Evolutionary conservation across 225 moss, liverwort and hornwort genomes (phyloP).

Genomic region (Pseudisothecium myosuroides): DNA sequence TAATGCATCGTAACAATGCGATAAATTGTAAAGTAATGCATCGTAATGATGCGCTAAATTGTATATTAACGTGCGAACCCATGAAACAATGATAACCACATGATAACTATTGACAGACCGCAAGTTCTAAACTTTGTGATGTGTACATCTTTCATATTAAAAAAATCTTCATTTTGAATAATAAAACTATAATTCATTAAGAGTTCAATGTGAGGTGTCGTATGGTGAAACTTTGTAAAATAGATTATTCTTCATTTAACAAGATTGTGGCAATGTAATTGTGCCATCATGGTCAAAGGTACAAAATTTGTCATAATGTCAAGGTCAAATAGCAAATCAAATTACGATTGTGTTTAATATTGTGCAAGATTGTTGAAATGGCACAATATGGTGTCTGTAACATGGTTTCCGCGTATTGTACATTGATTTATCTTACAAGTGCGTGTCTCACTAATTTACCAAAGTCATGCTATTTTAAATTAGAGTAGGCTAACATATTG

Average conservation of each 20-base stretch:
- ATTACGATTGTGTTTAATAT: neutral
- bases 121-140: no score
- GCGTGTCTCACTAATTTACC: neutral
- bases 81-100: no score
- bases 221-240: neutral
- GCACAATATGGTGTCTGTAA: rapidly evolving
- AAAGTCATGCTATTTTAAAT: neutral
- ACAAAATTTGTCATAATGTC: neutral
- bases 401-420: rapidly evolving
- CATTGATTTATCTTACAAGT: neutral
- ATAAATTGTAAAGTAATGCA: no score
- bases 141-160: neutral
- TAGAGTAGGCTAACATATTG: rapidly evolving
- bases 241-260: neutral
- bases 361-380: neutral
- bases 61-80: no score
- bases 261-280: neutral
- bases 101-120: no score
- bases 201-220: neutral
- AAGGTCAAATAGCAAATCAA: neutral
- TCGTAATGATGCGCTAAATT: no score
- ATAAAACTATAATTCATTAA: neutral
- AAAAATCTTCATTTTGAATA: rapidly evolving
- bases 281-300: neutral
- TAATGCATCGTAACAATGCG: no score